Conservation (phyloP, 139 green algal genomes). For the Limnomonas spitsbergensis region DNA sequence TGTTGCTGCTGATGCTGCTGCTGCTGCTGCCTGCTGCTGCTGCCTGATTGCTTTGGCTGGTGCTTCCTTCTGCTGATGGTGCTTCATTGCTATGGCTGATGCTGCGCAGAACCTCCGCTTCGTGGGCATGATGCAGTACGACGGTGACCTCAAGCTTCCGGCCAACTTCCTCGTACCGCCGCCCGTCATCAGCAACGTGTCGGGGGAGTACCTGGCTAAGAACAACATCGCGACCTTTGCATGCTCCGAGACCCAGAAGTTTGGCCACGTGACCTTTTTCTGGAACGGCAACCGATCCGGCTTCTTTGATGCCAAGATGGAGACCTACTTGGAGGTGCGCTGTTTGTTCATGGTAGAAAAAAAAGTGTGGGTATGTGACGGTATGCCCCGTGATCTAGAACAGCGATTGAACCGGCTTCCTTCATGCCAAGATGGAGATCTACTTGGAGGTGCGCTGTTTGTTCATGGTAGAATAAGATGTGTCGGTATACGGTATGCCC, state of each 20-base stretch:
- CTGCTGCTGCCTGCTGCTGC: too few species aligned
- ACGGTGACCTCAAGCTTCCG: conserved; percentile 94
- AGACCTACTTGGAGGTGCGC: conserved; percentile 81
- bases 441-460: conserved; percentile 67
- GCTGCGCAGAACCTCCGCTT: conserved; percentile 77
- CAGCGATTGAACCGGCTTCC: conserved; percentile 91
- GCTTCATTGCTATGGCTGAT: too few species aligned
- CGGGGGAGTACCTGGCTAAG: conserved; percentile 81
- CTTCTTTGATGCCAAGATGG: conserved; percentile 85
- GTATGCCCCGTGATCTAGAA: conserved; percentile 99
- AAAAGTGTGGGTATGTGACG: conserved; percentile 93
- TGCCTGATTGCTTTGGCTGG: too few species aligned
- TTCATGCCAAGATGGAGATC: conserved; percentile 85
- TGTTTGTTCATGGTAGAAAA: conserved; percentile 81
- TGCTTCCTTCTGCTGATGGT: too few species aligned
- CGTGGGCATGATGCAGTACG: conserved; percentile 96
- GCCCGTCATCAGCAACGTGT: conserved; percentile 47
- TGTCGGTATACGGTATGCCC: conserved; percentile 96
- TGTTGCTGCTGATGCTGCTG: too few species aligned
- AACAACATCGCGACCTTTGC: conserved; percentile 86
- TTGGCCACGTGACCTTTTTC: conserved; percentile 95
- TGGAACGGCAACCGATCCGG: conserved; percentile 96
- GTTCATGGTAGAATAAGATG: conserved; percentile 97
- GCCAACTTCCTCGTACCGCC: conserved; percentile 88
- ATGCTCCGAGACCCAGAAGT: conserved; percentile 95